These are phyloP conservation scores for Myriosclerotinia scirpicola DNA, from an alignment of 2,329 filamentous ascomycete genomes.

Conservation along the genomic window DNA sequence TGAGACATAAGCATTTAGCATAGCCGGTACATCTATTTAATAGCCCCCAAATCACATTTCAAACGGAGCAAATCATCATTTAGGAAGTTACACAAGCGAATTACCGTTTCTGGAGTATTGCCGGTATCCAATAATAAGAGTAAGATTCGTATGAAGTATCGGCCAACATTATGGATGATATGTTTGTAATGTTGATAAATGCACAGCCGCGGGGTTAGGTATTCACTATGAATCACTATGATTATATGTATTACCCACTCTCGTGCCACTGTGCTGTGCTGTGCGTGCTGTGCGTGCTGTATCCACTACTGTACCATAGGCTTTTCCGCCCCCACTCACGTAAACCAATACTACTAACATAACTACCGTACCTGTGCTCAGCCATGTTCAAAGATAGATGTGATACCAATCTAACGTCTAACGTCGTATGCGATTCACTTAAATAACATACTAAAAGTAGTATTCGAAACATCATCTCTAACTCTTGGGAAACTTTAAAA, in stretches of 20 bases:
- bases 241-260: too few species aligned
- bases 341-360: background rate
- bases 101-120: background rate
- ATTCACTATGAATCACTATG: too few species aligned
- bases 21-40: too few species aligned
- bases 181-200: too few species aligned
- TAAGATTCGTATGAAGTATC: background rate
- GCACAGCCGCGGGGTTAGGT: too few species aligned
- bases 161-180: background rate
- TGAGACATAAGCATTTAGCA: slow-evolving; percentile 1
- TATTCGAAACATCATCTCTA: background rate
- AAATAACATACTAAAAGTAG: background rate
- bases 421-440: background rate
- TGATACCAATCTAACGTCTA: background rate
- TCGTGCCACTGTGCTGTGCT: background rate
- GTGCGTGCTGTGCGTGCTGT: too few species aligned
- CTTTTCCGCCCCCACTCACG: background rate
- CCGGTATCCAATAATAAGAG: slow-evolving; percentile 1
- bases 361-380: background rate
- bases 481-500: background rate
- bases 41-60: background rate
- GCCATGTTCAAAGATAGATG: slow-evolving; percentile 1
- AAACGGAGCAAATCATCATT: background rate
- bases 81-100: slow-evolving; percentile 1
- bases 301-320: background rate